A percentile compares a stretch with the other conserved stretches of the same genome.
phyloP scores from a whole-genome alignment of 2,329 filamentous ascomycete genomes.

The Eurotiales sp. region DNA sequence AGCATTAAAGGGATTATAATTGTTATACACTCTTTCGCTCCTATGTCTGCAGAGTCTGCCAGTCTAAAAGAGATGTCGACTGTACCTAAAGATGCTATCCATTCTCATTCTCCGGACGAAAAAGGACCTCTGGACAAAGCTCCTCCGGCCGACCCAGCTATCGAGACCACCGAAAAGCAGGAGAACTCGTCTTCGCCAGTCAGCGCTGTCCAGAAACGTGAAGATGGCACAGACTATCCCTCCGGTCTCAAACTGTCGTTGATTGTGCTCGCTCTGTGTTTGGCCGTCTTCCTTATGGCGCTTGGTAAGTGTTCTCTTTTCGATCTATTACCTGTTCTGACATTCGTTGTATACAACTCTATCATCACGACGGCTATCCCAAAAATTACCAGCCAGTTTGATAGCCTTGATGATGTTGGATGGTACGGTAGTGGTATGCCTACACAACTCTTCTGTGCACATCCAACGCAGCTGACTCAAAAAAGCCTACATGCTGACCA shows the following conservation, averaged over 20 bases:
- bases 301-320: background rate
- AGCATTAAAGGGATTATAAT: background rate
- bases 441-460: slow-evolving; percentile 17
- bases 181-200: background rate
- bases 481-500: slow-evolving; percentile 39
- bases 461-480: slow-evolving; percentile 26
- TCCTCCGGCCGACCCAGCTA: background rate
- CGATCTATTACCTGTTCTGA: background rate
- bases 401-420: slow-evolving; percentile 30
- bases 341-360: background rate
- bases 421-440: slow-evolving; percentile 27
- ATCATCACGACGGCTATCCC: slow-evolving; percentile 32
- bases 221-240: slow-evolving; percentile 5
- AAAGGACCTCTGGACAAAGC: background rate
- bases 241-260: background rate
- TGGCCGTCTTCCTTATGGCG: slow-evolving; percentile 3
- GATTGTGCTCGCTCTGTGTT: slow-evolving; percentile 1
- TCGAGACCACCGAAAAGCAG: background rate
- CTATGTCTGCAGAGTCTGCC: background rate
- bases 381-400: slow-evolving; percentile 23
- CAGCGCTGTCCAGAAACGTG: background rate
- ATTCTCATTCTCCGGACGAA: background rate
- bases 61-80: background rate
- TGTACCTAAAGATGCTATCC: background rate
- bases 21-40: background rate